Conservation (phyloP, 768 basidiomycete species). For the Tremella mesenterica region DNA sequence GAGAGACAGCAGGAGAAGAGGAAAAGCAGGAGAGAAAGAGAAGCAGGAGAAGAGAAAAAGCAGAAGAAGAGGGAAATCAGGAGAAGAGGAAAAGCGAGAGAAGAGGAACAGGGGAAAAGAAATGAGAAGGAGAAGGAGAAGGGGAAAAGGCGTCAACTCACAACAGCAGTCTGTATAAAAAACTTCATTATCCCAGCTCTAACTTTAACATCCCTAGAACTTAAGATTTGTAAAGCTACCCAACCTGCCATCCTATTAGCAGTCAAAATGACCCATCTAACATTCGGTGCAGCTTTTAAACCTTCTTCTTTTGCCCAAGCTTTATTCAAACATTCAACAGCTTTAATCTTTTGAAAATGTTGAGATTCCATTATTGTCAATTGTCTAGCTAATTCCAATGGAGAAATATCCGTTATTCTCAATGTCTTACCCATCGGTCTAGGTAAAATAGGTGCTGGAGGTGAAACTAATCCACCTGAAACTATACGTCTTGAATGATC, state of each 20-base stretch:
- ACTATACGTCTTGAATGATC: conserved; percentile 21
- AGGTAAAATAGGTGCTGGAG: conserved; percentile 36
- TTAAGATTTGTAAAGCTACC: conserved; percentile 81
- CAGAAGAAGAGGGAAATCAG: background rate
- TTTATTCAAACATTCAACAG: conserved; percentile 74
- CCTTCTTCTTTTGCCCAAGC: conserved; percentile 62
- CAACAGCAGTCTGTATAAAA: conserved; percentile 66
- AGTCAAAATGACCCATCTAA: conserved; percentile 75
- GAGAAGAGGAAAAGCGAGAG: background rate
- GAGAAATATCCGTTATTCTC: conserved; percentile 75
- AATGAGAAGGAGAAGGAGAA: too few relatives aligned
- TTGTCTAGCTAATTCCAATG: conserved; percentile 83
- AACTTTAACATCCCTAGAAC: conserved; percentile 72
- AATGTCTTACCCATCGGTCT: conserved; percentile 41
- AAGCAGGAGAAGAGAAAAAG: background rate
- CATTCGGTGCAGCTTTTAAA: conserved; percentile 53
- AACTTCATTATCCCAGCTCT: conserved; percentile 77
- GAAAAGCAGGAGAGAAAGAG: too few relatives aligned
- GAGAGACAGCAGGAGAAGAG: too few relatives aligned
- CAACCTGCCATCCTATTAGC: conserved; percentile 58
- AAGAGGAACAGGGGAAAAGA: background rate
- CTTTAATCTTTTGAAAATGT: conserved; percentile 76
- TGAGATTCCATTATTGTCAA: conserved; percentile 82
- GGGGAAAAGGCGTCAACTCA: too few relatives aligned
- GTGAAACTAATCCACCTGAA: conserved; percentile 29